phyloP scores from a whole-genome alignment of 2,329 filamentous ascomycete genomes.

The Aulographum hederae region DNA sequence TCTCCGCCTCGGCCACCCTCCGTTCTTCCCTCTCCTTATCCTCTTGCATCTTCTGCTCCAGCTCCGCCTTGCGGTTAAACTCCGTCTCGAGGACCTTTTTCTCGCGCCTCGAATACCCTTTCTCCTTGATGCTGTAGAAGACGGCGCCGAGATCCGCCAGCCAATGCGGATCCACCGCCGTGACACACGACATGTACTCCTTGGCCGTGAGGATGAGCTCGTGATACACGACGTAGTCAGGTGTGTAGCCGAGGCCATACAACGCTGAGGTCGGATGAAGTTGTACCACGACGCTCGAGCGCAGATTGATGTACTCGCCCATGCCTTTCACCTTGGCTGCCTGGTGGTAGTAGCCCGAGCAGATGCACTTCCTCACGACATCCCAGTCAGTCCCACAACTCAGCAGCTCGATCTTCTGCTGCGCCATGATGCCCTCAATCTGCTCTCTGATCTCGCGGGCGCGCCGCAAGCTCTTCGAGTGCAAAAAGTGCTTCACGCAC shows the following conservation, averaged over 20 bases:
- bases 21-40: slow-evolving; percentile 56
- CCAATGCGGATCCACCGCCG: slow-evolving; percentile 91
- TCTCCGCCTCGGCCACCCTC: slow-evolving; percentile 18
- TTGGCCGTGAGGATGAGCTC: slow-evolving; percentile 92
- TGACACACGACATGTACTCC: slow-evolving; percentile 97
- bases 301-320: slow-evolving; percentile 91
- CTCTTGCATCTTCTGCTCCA: slow-evolving; percentile 78
- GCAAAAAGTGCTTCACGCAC: slow-evolving; percentile 86
- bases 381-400: slow-evolving; percentile 97
- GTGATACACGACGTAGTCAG: slow-evolving; percentile 96
- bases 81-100: slow-evolving; percentile 78
- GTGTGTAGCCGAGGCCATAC: slow-evolving; percentile 81
- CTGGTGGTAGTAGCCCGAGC: slow-evolving; percentile 95
- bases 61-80: slow-evolving; percentile 84
- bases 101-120: slow-evolving; percentile 77
- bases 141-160: slow-evolving; percentile 90
- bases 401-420: slow-evolving; percentile 73
- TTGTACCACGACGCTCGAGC: slow-evolving; percentile 85
- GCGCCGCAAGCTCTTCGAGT: slow-evolving; percentile 80
- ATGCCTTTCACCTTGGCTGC: slow-evolving; percentile 91
- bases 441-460: slow-evolving; percentile 92
- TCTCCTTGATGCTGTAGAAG: slow-evolving; percentile 95
- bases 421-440: slow-evolving; percentile 80
- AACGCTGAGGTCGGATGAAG: slow-evolving; percentile 86
- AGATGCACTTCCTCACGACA: slow-evolving; percentile 86